Percentiles rank a stretch among this genome's conserved stretches.
These are phyloP conservation scores for Bathelium albidoporum DNA, from an alignment of 495 filamentous ascomycete species.

Conservation along the genomic window DNA sequence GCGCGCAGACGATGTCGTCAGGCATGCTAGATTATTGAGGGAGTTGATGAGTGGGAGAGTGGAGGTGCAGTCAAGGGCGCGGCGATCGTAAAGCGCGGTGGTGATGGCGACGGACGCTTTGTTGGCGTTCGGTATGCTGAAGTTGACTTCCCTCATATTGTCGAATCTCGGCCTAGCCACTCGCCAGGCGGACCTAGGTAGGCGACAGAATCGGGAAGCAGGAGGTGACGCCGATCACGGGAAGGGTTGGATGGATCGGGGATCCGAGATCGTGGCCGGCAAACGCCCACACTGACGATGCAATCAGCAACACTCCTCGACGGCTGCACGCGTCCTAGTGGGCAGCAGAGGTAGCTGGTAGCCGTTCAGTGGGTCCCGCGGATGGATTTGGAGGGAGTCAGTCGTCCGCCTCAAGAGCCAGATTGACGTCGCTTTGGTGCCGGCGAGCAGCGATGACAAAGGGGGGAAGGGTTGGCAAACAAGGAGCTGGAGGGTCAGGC, in stretches of 20 bases:
- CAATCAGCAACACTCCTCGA: background rate
- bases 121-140: constrained; percentile 98
- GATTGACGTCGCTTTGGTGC: background rate
- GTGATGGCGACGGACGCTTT: constrained; percentile 99
- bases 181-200: background rate
- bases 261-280: background rate
- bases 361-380: background rate
- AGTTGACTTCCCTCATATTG: constrained; percentile 98
- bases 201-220: background rate
- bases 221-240: background rate
- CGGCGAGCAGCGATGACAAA: background rate
- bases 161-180: background rate
- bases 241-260: background rate
- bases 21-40: constrained; percentile 92
- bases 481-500: background rate
- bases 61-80: constrained; percentile 95
- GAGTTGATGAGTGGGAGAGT: constrained; percentile 96
- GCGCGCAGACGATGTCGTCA: constrained; percentile 95
- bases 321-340: constrained; percentile 1
- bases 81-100: constrained; percentile 92
- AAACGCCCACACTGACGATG: background rate
- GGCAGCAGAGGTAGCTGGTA: background rate
- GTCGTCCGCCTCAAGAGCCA: background rate
- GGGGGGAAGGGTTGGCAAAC: background rate
- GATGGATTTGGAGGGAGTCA: background rate